phyloP scores from a whole-genome alignment of 305 asterid genomes.

The Fraxinus ornus region DNA sequence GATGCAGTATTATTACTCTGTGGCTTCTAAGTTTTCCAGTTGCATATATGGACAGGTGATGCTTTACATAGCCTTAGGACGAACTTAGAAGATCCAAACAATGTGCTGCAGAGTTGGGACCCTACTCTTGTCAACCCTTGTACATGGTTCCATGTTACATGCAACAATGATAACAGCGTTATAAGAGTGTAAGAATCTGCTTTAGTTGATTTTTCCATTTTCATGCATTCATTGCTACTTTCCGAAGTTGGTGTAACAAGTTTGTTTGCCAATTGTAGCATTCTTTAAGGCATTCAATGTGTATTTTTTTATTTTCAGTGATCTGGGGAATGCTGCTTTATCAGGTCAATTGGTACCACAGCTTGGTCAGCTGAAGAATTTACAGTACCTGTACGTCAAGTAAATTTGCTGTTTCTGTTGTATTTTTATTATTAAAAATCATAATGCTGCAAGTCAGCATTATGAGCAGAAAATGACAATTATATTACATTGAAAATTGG shows the following conservation, averaged over 20 bases:
- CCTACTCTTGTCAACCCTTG: constrained; percentile 99
- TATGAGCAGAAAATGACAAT: not conserved
- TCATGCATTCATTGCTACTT: constrained; percentile 3
- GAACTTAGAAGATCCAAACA: constrained; percentile 84
- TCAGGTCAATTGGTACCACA: constrained; percentile 87
- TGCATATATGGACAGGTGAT: constrained; percentile 61
- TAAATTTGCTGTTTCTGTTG: not conserved
- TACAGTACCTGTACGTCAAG: constrained; percentile 85
- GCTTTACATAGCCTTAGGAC: constrained; percentile 79
- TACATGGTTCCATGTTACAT: constrained; percentile 98
- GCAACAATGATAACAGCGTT: constrained; percentile 96
- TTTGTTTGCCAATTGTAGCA: constrained; percentile 9
- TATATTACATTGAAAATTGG: not conserved
- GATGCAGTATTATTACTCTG: not conserved
- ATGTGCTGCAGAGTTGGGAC: constrained; percentile 97
- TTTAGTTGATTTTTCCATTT: constrained; percentile 4
- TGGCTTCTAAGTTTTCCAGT: constrained; percentile 12
- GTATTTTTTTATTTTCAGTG: constrained; percentile 46
- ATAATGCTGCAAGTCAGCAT: not conserved
- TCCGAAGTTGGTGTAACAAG: constrained; percentile 6
- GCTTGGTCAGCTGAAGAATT: constrained; percentile 87
- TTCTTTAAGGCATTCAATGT: constrained; percentile 11
- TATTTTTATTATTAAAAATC: not conserved
- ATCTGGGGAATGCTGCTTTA: constrained; percentile 95
- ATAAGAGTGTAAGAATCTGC: constrained; percentile 78